phyloP scores from a whole-genome alignment of 495 filamentous ascomycete genomes.

The Annulohypoxylon stygium region DNA sequence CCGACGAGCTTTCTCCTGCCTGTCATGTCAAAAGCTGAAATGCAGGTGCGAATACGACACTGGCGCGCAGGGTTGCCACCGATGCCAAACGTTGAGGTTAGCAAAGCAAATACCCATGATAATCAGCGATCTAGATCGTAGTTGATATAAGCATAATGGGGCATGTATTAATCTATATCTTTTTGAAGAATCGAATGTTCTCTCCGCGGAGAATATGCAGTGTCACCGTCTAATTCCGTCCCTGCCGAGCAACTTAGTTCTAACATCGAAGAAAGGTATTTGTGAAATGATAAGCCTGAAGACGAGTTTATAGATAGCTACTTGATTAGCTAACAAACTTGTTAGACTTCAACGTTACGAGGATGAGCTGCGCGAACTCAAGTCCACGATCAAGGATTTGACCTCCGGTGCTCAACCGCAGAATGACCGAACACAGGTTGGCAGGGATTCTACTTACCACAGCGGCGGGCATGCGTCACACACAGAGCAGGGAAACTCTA shows the following conservation, averaged over 20 bases:
- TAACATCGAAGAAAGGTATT: slow-evolving; percentile 49
- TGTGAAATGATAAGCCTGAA: background rate
- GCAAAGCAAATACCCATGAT: slow-evolving; percentile 5
- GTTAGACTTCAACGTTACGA: slow-evolving; percentile 46
- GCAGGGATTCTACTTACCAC: slow-evolving; percentile 5
- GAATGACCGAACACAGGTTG: slow-evolving; percentile 5
- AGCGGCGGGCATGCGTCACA: slow-evolving; percentile 15
- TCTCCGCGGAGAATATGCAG: slow-evolving; percentile 42
- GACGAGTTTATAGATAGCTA: background rate
- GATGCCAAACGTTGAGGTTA: slow-evolving; percentile 50
- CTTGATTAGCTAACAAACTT: slow-evolving; percentile 9
- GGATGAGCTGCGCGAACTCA: slow-evolving; percentile 47
- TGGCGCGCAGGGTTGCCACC: slow-evolving; percentile 47
- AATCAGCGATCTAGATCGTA: background rate
- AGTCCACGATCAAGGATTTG: slow-evolving; percentile 43
- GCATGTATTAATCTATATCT: slow-evolving; percentile 23
- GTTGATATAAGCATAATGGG: background rate
- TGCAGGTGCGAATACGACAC: slow-evolving; percentile 51
- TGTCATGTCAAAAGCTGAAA: slow-evolving; percentile 50
- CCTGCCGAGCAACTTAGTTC: slow-evolving; percentile 20
- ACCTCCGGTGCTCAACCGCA: slow-evolving; percentile 1
- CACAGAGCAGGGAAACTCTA: slow-evolving; percentile 21
- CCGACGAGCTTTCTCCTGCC: slow-evolving; percentile 49
- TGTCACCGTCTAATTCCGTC: slow-evolving; percentile 3
- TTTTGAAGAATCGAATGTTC: slow-evolving; percentile 47